A percentile compares a stretch with the other conserved stretches of the same genome.
These are phyloP conservation scores for Diaporthe sp. DNA, from an alignment of 2,329 filamentous ascomycete genomes.

Conservation along the genomic window DNA sequence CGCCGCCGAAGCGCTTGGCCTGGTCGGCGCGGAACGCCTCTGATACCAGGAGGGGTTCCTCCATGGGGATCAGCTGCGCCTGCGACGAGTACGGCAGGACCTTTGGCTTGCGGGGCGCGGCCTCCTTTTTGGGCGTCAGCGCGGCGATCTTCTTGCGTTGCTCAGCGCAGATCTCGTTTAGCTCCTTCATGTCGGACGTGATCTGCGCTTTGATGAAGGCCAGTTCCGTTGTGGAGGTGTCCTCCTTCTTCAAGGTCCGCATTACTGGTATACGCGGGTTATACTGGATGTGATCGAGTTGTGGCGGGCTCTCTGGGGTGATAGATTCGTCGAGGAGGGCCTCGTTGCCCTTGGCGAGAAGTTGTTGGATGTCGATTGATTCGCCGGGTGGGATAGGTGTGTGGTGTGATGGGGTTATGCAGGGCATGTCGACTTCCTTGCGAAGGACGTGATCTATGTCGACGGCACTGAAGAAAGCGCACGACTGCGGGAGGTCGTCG, in stretches of 20 bases:
- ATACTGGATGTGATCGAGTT: constrained; percentile 75
- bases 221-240: constrained; percentile 59
- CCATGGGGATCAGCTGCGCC: constrained; percentile 55
- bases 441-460: constrained; percentile 96
- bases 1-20: constrained; percentile 29
- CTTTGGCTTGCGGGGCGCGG: constrained; percentile 33
- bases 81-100: constrained; percentile 55
- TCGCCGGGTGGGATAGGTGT: constrained; percentile 86
- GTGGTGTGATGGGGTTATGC: constrained; percentile 89
- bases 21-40: constrained; percentile 51
- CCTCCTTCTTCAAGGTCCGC: constrained; percentile 72
- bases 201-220: constrained; percentile 89
- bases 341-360: constrained; percentile 79
- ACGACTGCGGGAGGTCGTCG: constrained; percentile 91
- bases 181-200: constrained; percentile 77
- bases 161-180: constrained; percentile 79
- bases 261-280: constrained; percentile 83
- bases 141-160: constrained; percentile 55
- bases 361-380: constrained; percentile 83
- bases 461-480: constrained; percentile 95
- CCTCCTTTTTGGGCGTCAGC: constrained; percentile 28
- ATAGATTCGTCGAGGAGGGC: constrained; percentile 79
- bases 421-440: constrained; percentile 99
- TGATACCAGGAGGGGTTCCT: constrained; percentile 52
- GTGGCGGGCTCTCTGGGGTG: constrained; percentile 69